Percentiles rank a stretch among this genome's conserved stretches.
phyloP scores from a whole-genome alignment of 495 filamentous ascomycete species.

The Daldinia bambusicola region DNA sequence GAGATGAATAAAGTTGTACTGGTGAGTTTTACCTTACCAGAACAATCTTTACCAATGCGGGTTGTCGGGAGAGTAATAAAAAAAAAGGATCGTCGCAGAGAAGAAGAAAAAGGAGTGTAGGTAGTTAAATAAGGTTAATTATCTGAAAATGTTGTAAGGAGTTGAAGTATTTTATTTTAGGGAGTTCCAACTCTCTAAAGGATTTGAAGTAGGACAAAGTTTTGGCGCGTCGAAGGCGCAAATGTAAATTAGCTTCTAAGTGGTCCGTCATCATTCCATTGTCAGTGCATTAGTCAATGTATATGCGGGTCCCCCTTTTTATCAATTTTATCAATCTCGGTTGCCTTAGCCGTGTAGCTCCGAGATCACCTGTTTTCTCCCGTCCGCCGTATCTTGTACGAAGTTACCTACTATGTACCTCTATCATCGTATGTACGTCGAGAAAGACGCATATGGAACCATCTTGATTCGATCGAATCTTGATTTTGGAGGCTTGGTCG shows the following conservation, averaged over 20 bases:
- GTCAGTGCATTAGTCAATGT: conserved; percentile 26
- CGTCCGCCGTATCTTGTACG: not conserved
- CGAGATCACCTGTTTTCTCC: conserved; percentile 43
- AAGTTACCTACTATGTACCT: conserved; percentile 16
- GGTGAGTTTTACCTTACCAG: conserved; percentile 6
- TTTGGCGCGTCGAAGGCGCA: conserved; percentile 28
- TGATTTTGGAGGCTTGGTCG: conserved; percentile 1
- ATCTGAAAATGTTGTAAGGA: conserved; percentile 16
- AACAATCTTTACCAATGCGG: not conserved
- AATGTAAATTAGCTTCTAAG: conserved; percentile 5
- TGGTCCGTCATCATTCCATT: conserved; percentile 40
- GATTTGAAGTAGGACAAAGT: conserved; percentile 22
- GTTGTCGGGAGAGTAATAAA: not conserved
- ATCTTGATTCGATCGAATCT: conserved; percentile 7
- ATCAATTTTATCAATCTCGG: conserved; percentile 46
- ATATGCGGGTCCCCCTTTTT: conserved; percentile 38
- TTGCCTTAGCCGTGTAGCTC: conserved; percentile 27
- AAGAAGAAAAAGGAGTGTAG: conserved; percentile 37
- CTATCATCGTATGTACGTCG: conserved; percentile 26
- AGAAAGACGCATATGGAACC: not conserved
- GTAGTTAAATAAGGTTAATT: conserved; percentile 22
- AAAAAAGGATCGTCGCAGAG: conserved; percentile 42
- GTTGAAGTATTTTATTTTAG: conserved; percentile 23
- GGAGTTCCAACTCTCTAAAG: conserved; percentile 3
- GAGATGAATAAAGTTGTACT: conserved; percentile 4